These are phyloP conservation scores for Yarrowia sp. DNA, from an alignment of 805 yeast species.

Conservation along the genomic window DNA sequence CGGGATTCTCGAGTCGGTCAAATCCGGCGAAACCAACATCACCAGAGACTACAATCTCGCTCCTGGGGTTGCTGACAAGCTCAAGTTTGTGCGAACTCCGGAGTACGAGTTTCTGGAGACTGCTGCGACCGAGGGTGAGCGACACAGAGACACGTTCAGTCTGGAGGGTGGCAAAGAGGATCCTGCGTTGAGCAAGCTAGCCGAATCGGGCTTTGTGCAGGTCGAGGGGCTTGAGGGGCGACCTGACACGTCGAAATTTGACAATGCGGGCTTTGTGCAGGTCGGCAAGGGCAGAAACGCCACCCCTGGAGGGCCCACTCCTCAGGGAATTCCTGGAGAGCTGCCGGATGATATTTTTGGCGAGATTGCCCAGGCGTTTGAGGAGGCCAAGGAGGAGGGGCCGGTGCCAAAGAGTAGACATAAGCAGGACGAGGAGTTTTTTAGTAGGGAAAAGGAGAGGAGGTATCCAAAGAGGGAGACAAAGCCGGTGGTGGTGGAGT, in stretches of 20 bases:
- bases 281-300: slow-evolving; percentile 17
- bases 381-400: background rate
- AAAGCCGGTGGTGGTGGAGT: slow-evolving; percentile 12
- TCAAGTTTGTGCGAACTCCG: background rate
- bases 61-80: slow-evolving; percentile 27
- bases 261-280: background rate
- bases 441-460: slow-evolving; percentile 19
- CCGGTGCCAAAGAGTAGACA: slow-evolving; percentile 13
- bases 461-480: slow-evolving; percentile 29
- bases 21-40: slow-evolving; percentile 16
- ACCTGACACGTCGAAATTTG: background rate
- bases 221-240: background rate
- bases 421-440: slow-evolving; percentile 32
- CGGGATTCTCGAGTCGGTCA: slow-evolving; percentile 20
- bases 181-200: background rate
- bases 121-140: slow-evolving; percentile 6
- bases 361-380: slow-evolving; percentile 29
- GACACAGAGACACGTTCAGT: slow-evolving; percentile 4
- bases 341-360: slow-evolving; percentile 32
- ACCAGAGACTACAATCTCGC: slow-evolving; percentile 34
- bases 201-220: background rate
- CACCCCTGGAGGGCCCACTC: slow-evolving; percentile 18
- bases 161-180: slow-evolving; percentile 22
- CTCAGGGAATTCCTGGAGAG: slow-evolving; percentile 28
- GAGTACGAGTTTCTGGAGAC: slow-evolving; percentile 29